Evolutionary conservation across 2,329 filamentous ascomycete species (phyloP).

Genomic region (Penicillium italicum): DNA sequence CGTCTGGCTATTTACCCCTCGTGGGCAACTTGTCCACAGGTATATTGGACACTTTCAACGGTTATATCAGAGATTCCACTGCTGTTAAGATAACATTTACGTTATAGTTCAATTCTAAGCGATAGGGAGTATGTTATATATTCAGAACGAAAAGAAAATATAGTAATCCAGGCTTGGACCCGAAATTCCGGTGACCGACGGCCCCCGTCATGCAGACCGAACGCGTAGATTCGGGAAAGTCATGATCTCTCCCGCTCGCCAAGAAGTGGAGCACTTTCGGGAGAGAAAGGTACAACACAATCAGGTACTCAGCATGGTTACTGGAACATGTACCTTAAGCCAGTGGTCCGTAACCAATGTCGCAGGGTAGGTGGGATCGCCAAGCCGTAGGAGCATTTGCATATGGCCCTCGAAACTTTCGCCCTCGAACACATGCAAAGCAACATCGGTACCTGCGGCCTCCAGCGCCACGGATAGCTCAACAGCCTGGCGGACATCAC

Average conservation of each 20-base stretch:
- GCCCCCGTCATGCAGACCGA: too few species aligned
- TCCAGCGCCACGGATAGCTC: neutral
- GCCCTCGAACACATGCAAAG: neutral
- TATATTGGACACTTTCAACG: neutral
- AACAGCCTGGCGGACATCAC: slow-evolving; percentile 4
- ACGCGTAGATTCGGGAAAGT: too few species aligned
- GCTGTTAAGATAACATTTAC: neutral
- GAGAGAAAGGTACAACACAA: neutral
- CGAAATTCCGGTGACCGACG: neutral
- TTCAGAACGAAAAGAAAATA: neutral
- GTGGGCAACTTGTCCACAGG: neutral
- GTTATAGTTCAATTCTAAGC: neutral
- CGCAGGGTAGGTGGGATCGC: neutral
- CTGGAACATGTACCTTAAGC: neutral
- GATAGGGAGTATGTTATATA: neutral
- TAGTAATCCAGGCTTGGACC: neutral
- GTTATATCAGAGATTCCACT: neutral
- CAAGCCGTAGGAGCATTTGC: neutral
- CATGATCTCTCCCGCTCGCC: neutral
- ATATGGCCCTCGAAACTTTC: neutral
- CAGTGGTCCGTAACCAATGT: slow-evolving; percentile 2
- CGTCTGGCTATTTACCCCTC: neutral
- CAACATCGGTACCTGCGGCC: neutral
- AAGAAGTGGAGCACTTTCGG: neutral
- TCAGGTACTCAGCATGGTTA: neutral